These are phyloP conservation scores for Jimgerdemannia lactiflua DNA, from an alignment of 192 early-diverging fungal genomes.

Conservation along the genomic window DNA sequence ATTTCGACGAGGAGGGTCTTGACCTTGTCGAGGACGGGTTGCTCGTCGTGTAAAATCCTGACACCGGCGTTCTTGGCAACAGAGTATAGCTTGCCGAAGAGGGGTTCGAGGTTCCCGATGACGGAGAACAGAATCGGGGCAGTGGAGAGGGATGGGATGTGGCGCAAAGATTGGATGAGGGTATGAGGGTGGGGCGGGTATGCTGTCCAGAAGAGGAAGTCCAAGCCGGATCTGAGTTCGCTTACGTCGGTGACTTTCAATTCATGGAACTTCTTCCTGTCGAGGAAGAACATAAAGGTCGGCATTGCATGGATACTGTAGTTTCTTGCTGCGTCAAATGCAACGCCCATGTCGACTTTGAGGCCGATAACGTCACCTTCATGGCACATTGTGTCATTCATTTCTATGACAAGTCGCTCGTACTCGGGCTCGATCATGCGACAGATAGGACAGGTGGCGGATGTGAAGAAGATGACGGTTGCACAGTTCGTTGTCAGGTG, in stretches of 20 bases:
- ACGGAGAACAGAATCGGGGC: conserved; percentile 41
- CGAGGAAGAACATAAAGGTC: conserved; percentile 68
- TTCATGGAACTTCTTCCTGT: conserved; percentile 48
- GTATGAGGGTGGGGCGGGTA: conserved; percentile 68
- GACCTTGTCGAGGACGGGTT: background rate
- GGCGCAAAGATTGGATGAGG: conserved; percentile 33
- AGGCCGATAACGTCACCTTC: conserved; percentile 49
- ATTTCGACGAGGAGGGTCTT: conserved; percentile 2
- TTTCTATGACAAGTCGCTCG: conserved; percentile 50
- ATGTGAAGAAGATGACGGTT: conserved; percentile 70
- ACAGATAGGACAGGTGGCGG: conserved; percentile 64
- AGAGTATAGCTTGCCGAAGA: conserved; percentile 31
- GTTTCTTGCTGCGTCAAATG: conserved; percentile 45
- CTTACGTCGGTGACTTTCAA: conserved; percentile 59
- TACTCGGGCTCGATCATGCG: conserved; percentile 66
- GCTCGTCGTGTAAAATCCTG: background rate
- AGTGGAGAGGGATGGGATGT: conserved; percentile 35
- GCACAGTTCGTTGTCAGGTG: conserved; percentile 43
- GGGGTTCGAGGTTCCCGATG: conserved; percentile 22
- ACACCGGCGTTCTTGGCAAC: background rate
- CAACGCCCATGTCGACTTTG: conserved; percentile 57
- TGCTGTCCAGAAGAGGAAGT: conserved; percentile 57
- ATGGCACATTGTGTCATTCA: conserved; percentile 7
- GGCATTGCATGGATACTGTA: conserved; percentile 64
- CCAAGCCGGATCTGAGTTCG: conserved; percentile 55